Conservation (phyloP, 208 protist genomes). For the Trichomonas tenax region DNA sequence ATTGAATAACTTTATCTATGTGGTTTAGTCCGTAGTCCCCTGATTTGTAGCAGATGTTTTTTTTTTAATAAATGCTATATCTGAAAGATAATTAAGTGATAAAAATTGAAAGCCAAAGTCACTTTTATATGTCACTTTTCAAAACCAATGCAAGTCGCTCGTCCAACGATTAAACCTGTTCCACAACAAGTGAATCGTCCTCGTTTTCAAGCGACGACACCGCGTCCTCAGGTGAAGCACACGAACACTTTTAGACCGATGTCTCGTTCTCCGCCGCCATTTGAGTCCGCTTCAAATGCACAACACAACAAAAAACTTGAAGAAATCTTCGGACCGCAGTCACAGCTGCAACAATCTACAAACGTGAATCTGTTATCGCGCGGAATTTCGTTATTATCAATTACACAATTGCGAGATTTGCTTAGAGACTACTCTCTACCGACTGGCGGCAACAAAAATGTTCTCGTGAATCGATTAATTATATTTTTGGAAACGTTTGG, state of each 20-base stretch:
- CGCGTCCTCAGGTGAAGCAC: neutral
- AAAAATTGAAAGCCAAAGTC: no score
- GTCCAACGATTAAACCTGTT: neutral
- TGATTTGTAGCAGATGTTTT: no score
- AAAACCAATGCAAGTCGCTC: no score
- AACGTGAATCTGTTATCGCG: neutral
- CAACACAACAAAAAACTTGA: neutral
- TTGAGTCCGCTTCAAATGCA: neutral
- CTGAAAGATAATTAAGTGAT: no score
- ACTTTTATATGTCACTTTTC: no score
- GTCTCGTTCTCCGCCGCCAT: neutral
- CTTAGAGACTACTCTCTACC: neutral
- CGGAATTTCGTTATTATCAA: neutral
- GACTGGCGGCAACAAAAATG: neutral
- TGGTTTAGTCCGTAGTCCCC: no score
- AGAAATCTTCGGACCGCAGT: neutral
- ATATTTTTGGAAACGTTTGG: slow-evolving; percentile 12
- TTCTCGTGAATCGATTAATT: neutral
- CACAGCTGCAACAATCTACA: neutral
- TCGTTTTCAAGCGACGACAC: neutral
- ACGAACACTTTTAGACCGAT: neutral
- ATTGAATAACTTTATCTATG: no score
- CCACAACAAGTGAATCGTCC: neutral
- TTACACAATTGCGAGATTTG: neutral
- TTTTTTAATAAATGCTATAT: no score